Evolutionary conservation across 1,284 basidiomycete species (phyloP), one percentile per base, ranked within the genome.

Genomic region (Sporisorium sorghi): DNA sequence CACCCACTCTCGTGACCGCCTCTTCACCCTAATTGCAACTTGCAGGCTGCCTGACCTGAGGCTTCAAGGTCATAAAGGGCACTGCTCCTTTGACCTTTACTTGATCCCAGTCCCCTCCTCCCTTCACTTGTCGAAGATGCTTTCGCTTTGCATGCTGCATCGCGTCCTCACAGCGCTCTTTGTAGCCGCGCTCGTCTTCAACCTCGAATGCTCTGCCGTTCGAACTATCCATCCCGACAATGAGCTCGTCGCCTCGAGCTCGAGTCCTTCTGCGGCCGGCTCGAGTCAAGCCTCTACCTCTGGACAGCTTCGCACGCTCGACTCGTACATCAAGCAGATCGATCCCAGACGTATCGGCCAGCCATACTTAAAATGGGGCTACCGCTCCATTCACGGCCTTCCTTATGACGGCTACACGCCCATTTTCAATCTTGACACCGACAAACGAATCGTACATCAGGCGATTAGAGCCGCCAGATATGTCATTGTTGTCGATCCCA

Each of bases 391-490:
- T 19, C 28, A 30, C 26, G n/a, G 8, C 11, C 7, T 48, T 32
- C 56, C 56, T 15, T 58, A 54, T 23, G 44, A 35, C 19, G 30
- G 5, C 0, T 19, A 10, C 11, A 12, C 10, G 11, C 62, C 55
- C 15, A 5, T 64, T 19, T 48, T 33, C 37, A 28, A 30, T 23
- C 14, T 15, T 26, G 15, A 23, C 2, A 24, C 43, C 9, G 15
- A 32, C 7, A 19, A n/a, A 10, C 5, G 10, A 3, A 19, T 48
- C 7, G 50, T 53, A 21, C 37, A 64, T 15, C 55, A 37, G 37
- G 62, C 62, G 12, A 43, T 64, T 15, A n/a, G 24, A 15, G 30
- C 53, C 28, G 43, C 58, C 17, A 10, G 19, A 2, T 21, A n/a
- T 1, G 49, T 57, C 21, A 23, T 39, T 17, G 23, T 64, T 14